Percentiles rank a stretch among this genome's conserved stretches.
These are phyloP conservation scores for Paramecium sexaurelia DNA, from an alignment of 73 alveolate genomes.

Conservation along the genomic window DNA sequence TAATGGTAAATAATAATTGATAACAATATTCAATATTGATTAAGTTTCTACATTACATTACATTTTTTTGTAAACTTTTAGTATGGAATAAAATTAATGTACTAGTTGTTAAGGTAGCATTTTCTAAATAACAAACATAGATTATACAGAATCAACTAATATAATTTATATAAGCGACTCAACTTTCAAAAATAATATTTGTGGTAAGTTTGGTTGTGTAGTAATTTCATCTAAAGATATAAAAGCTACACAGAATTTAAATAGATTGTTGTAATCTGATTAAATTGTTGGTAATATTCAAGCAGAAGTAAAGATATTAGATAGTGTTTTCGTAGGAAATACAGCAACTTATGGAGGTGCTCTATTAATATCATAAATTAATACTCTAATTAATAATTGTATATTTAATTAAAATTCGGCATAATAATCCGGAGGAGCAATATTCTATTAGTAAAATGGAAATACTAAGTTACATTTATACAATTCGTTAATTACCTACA, in stretches of 20 bases:
- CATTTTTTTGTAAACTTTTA: background rate
- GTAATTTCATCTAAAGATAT: background rate
- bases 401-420: background rate
- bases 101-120: background rate
- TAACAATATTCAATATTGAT: background rate
- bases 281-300: background rate
- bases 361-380: background rate
- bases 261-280: background rate
- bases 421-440: background rate
- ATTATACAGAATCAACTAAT: background rate
- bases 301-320: background rate
- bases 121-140: background rate
- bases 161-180: background rate
- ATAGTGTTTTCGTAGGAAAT: background rate
- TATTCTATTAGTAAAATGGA: background rate
- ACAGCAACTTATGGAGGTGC: conserved; percentile 22
- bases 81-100: background rate
- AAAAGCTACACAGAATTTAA: background rate
- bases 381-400: background rate
- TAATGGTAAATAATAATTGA: background rate
- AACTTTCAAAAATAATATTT: background rate
- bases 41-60: background rate
- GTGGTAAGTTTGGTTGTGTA: background rate
- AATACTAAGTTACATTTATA: background rate
- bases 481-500: background rate